These are phyloP conservation scores for Fusarium sp. DNA, from an alignment of 2,329 filamentous ascomycete genomes.

Conservation along the genomic window DNA sequence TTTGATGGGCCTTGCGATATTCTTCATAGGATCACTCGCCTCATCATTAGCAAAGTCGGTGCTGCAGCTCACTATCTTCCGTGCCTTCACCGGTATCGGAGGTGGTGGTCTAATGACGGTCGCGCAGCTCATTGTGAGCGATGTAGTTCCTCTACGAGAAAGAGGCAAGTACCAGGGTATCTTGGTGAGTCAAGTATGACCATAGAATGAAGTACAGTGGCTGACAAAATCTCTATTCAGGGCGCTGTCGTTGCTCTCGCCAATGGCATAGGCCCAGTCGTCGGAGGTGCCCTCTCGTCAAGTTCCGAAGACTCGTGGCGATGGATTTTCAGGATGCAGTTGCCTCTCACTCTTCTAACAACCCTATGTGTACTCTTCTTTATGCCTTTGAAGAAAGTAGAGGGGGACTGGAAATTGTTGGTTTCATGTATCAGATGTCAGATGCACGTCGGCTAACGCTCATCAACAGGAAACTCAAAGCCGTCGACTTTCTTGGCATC, in stretches of 20 bases:
- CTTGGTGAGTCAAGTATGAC: constrained; percentile 52
- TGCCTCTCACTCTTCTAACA: constrained; percentile 66
- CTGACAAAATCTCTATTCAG: constrained; percentile 35
- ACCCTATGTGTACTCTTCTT: constrained; percentile 66
- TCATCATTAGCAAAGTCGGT: constrained; percentile 60
- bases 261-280: constrained; percentile 69
- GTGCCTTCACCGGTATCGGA: constrained; percentile 68
- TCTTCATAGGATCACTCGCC: constrained; percentile 61
- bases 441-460: background rate
- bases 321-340: constrained; percentile 69
- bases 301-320: constrained; percentile 63
- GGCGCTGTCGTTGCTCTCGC: constrained; percentile 67
- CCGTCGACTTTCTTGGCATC: constrained; percentile 66
- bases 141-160: constrained; percentile 78
- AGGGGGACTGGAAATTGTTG: constrained; percentile 65
- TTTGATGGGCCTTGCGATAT: constrained; percentile 58
- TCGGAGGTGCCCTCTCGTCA: constrained; percentile 67
- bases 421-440: background rate
- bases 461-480: constrained; percentile 60
- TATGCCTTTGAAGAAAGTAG: constrained; percentile 70
- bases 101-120: constrained; percentile 81
- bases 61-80: constrained; percentile 59
- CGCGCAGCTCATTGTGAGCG: constrained; percentile 78
- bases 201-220: rapidly evolving
- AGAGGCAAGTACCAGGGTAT: constrained; percentile 81